Percentiles rank a stretch among this genome's conserved stretches.
Evolutionary conservation across 129 eudicot species (phyloP).

Genomic region (Helichrysum umbraculigerum): DNA sequence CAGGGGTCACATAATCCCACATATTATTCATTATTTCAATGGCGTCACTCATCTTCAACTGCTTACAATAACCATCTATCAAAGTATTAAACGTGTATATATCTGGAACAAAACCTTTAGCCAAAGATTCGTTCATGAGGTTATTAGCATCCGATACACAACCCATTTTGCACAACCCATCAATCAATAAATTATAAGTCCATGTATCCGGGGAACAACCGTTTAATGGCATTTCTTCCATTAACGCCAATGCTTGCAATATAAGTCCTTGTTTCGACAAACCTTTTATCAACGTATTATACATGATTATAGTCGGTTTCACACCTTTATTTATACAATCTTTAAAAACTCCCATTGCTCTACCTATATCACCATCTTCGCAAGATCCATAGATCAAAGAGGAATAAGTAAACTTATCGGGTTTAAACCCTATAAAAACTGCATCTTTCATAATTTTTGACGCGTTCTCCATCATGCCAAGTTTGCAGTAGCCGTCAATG

Average conservation of each 20-base stretch:
- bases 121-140: constrained; percentile 56
- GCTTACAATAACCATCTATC: constrained; percentile 92
- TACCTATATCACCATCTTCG: constrained; percentile 60
- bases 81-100: constrained; percentile 84
- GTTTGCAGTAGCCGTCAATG: constrained; percentile 78
- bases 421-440: constrained; percentile 66
- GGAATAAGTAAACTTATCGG: constrained; percentile 75
- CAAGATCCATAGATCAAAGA: constrained; percentile 75
- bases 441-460: constrained; percentile 61
- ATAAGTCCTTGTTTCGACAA: constrained; percentile 72
- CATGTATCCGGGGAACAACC: constrained; percentile 67
- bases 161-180: constrained; percentile 92
- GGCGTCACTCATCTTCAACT: constrained; percentile 65
- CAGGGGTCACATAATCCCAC: constrained; percentile 81
- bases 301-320: constrained; percentile 52
- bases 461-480: constrained; percentile 64
- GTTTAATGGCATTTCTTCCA: constrained; percentile 67
- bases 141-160: constrained; percentile 74
- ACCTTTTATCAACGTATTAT: constrained; percentile 80
- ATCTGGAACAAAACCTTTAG: constrained; percentile 80
- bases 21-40: constrained; percentile 62
- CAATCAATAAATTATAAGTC: constrained; percentile 80
- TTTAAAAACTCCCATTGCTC: constrained; percentile 60
- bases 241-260: constrained; percentile 66
- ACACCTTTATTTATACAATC: constrained; percentile 65